Conservation (phyloP, 331 rosid species). For the Spiraea crenata region DNA sequence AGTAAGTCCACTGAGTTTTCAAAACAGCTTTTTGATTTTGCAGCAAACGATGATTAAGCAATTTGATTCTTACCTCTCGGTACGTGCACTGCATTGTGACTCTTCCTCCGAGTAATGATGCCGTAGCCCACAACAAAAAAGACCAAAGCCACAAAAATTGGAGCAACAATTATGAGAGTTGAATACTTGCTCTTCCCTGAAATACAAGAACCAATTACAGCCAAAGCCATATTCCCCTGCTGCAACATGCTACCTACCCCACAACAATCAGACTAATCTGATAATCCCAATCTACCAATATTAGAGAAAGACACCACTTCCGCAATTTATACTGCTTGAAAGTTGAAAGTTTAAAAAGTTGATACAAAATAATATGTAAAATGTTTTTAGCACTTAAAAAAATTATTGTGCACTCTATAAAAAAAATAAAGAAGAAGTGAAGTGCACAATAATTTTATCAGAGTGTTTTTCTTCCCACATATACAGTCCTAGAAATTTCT, state of each 20-base stretch:
- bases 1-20: neutral
- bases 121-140: constrained; percentile 20
- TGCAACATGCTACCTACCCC: neutral
- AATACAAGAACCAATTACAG: neutral
- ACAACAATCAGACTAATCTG: neutral
- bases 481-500: no score
- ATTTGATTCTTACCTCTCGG: constrained; percentile 11
- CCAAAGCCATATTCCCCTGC: neutral
- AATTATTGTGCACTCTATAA: no score
- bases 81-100: neutral
- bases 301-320: no score
- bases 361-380: no score
- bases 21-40: neutral
- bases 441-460: no score
- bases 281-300: no score
- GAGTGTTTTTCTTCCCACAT: no score
- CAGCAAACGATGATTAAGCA: neutral
- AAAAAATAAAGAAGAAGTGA: no score
- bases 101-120: constrained; percentile 22
- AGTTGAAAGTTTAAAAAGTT: no score
- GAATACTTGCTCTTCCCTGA: constrained; percentile 33
- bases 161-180: constrained; percentile 17
- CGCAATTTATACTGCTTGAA: no score
- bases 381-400: no score
- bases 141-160: constrained; percentile 7